Percentiles rank a stretch among this genome's conserved stretches.
Evolutionary conservation across 1,284 basidiomycete species (phyloP).

Genomic region (Trichosporon sp.): DNA sequence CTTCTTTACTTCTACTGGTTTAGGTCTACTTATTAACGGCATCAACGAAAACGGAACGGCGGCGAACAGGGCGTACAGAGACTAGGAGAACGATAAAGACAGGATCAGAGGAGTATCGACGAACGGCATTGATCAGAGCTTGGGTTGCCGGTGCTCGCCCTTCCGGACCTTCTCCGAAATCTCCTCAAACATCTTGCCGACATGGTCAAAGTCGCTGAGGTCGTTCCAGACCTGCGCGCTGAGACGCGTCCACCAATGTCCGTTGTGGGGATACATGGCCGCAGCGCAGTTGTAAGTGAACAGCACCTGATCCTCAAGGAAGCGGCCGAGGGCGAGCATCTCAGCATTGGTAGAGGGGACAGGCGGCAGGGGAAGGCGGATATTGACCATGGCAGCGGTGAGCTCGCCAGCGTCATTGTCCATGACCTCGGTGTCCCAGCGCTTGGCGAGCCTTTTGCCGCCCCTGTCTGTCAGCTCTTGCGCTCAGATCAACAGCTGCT

Average conservation of each 20-base stretch:
- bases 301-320: slow-evolving; percentile 28
- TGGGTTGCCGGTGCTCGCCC: slow-evolving; percentile 7
- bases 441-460: slow-evolving; percentile 59
- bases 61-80: too few relatives aligned
- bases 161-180: slow-evolving; percentile 26
- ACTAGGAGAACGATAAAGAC: background rate
- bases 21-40: too few relatives aligned
- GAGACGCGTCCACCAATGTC: slow-evolving; percentile 64
- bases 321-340: slow-evolving; percentile 20
- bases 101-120: background rate
- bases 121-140: too few relatives aligned
- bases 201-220: slow-evolving; percentile 42
- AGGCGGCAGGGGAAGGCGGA: slow-evolving; percentile 41
- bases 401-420: slow-evolving; percentile 58
- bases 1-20: too few relatives aligned
- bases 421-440: slow-evolving; percentile 63
- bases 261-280: slow-evolving; percentile 54
- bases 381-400: slow-evolving; percentile 64
- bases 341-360: slow-evolving; percentile 21
- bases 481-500: background rate
- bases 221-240: slow-evolving; percentile 67
- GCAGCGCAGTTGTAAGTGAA: slow-evolving; percentile 30
- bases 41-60: too few relatives aligned
- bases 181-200: slow-evolving; percentile 31
- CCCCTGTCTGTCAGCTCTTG: slow-evolving; percentile 49